Evolutionary conservation across 306 rosid genomes (phyloP).

Genomic region (Comarum palustre): DNA sequence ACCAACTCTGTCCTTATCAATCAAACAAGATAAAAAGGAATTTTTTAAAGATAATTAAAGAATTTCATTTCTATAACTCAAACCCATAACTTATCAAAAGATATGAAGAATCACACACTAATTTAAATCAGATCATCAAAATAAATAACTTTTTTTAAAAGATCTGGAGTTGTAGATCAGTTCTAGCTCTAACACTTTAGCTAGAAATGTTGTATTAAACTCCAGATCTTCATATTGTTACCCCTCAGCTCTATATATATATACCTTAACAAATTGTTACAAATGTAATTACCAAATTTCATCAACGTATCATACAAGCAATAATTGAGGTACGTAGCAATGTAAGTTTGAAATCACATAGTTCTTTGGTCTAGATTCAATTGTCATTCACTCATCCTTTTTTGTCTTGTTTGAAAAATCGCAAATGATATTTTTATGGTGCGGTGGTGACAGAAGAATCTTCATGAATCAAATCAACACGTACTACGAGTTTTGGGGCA

Average conservation of each 20-base stretch:
- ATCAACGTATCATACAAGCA: background rate
- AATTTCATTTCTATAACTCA: too few species aligned
- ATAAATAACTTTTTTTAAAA: too few species aligned
- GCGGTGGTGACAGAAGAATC: constrained; percentile 5
- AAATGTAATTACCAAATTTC: background rate
- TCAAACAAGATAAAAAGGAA: background rate
- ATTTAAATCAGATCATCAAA: too few species aligned
- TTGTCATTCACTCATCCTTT: background rate
- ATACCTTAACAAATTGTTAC: background rate
- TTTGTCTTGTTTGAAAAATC: background rate
- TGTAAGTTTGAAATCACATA: background rate
- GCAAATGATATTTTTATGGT: background rate
- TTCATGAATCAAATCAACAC: background rate
- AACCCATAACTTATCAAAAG: too few species aligned
- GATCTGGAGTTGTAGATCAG: too few species aligned
- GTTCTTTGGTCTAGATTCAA: background rate
- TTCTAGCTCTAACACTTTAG: too few species aligned
- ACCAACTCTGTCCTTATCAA: background rate
- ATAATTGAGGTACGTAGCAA: too few species aligned
- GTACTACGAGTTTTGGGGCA: constrained; percentile 1
- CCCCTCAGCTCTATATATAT: too few species aligned
- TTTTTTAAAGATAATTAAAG: too few species aligned
- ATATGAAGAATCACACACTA: too few species aligned
- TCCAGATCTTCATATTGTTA: too few species aligned
- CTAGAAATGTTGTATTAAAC: too few species aligned